phyloP scores from a whole-genome alignment of 805 yeast genomes.

The Wickerhamomyces xylosicus region DNA sequence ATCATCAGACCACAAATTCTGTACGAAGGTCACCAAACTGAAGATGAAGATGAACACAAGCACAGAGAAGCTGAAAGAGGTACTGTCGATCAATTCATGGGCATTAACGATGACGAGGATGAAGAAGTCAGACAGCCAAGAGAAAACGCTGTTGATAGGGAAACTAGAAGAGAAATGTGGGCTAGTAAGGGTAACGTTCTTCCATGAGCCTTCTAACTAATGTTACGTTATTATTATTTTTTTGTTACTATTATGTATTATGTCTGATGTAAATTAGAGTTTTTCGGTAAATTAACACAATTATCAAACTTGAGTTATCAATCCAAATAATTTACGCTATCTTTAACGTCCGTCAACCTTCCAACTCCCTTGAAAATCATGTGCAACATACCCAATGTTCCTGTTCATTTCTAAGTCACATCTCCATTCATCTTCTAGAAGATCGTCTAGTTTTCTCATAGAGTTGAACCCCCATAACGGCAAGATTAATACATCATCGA shows the following conservation, averaged over 20 bases:
- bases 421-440: slow-evolving; percentile 5
- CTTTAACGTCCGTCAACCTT: too few species aligned
- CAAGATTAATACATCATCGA: slow-evolving; percentile 14
- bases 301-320: too few species aligned
- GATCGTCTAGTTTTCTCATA: too few species aligned
- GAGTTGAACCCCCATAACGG: slow-evolving; percentile 16
- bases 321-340: too few species aligned
- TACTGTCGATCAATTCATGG: slow-evolving; percentile 11
- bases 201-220: slow-evolving; percentile 3
- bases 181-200: slow-evolving; percentile 23
- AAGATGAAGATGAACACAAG: slow-evolving; percentile 8
- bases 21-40: slow-evolving; percentile 9
- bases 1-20: slow-evolving; percentile 6
- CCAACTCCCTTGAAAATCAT: slow-evolving; percentile 15
- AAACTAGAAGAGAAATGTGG: slow-evolving; percentile 26
- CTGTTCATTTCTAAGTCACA: slow-evolving; percentile 2
- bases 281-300: too few species aligned
- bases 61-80: slow-evolving; percentile 1
- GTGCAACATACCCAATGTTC: slow-evolving; percentile 15
- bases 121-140: slow-evolving; percentile 4
- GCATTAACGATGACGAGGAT: slow-evolving; percentile 10
- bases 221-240: too few species aligned
- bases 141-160: slow-evolving; percentile 10
- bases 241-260: too few species aligned
- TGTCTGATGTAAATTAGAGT: too few species aligned